These are phyloP conservation scores for Dryas octopetala DNA, from an alignment of 306 rosid genomes.

Conservation along the genomic window DNA sequence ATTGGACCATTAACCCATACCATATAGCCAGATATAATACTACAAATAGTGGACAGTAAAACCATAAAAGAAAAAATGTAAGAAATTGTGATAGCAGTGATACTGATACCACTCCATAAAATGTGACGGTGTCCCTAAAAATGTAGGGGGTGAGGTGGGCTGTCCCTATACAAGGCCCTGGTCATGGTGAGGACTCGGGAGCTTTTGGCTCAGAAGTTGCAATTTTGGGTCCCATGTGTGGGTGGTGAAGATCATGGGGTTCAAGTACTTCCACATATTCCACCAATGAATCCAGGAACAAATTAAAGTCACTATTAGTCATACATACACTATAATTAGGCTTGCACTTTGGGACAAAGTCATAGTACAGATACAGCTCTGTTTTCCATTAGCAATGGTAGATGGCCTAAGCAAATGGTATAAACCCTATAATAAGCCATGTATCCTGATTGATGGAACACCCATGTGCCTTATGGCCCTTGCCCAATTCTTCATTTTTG, in stretches of 20 bases:
- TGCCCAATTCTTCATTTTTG: background rate
- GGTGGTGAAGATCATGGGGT: background rate
- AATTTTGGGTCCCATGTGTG: slow-evolving; percentile 10
- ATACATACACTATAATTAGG: background rate
- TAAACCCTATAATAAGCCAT: background rate
- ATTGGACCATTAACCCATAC: background rate
- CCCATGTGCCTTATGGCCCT: background rate
- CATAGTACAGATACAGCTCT: slow-evolving; percentile 1
- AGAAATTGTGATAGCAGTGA: background rate
- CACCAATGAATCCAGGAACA: slow-evolving; percentile 15
- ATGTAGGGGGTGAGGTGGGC: slow-evolving; percentile 27
- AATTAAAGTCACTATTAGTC: background rate
- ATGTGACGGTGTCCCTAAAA: slow-evolving; percentile 13
- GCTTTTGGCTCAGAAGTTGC: background rate
- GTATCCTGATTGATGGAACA: background rate
- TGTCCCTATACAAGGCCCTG: slow-evolving; percentile 28
- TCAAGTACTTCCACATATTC: background rate
- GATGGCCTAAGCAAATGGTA: slow-evolving; percentile 9
- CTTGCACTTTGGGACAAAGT: background rate
- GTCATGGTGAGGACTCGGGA: background rate
- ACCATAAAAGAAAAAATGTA: too few species aligned
- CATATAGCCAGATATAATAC: too few species aligned
- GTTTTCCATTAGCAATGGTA: slow-evolving; percentile 2
- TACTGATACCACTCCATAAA: background rate
- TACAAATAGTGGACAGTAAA: too few species aligned